Percentiles rank a stretch among this genome's conserved stretches.
Evolutionary conservation across 257 asterid genomes (phyloP).

Genomic region (Nicotiana obtusifolia): DNA sequence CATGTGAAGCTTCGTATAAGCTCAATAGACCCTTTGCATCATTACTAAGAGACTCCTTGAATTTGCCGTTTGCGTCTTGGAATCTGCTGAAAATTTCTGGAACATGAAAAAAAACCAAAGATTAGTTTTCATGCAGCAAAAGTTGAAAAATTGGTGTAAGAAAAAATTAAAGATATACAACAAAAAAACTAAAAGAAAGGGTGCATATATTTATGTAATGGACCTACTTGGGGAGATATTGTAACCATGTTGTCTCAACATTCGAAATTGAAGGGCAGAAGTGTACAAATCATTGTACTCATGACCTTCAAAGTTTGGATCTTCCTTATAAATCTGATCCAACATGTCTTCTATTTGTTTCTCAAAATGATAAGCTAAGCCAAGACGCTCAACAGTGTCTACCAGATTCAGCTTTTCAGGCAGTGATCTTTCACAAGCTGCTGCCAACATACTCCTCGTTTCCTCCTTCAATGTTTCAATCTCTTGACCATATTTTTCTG

Average conservation of each 20-base stretch:
- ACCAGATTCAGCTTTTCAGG: constrained; percentile 19
- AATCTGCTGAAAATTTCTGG: constrained; percentile 27
- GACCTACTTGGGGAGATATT: constrained; percentile 27
- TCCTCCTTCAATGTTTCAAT: constrained; percentile 27
- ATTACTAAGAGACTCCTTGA: background rate
- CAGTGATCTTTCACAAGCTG: background rate
- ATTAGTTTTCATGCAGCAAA: background rate
- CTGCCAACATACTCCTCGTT: constrained; percentile 6
- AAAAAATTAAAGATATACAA: background rate
- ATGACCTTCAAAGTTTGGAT: background rate
- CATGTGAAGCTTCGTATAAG: constrained; percentile 34
- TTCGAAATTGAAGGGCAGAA: constrained; percentile 25
- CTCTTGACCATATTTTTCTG: background rate
- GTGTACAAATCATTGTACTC: constrained; percentile 10
- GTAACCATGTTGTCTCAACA: constrained; percentile 39
- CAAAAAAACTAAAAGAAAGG: background rate
- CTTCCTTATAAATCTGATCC: background rate
- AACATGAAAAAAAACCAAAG: no score
- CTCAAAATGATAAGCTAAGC: constrained; percentile 31
- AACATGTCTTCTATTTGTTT: constrained; percentile 27
- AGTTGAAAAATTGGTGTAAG: background rate
- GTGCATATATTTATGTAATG: background rate
- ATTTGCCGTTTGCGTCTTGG: constrained; percentile 16
- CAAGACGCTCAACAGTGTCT: constrained; percentile 33
- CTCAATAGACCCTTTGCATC: constrained; percentile 17